Evolutionary conservation across 805 yeast species (phyloP).

Genomic region (Cephaloascus albidus): DNA sequence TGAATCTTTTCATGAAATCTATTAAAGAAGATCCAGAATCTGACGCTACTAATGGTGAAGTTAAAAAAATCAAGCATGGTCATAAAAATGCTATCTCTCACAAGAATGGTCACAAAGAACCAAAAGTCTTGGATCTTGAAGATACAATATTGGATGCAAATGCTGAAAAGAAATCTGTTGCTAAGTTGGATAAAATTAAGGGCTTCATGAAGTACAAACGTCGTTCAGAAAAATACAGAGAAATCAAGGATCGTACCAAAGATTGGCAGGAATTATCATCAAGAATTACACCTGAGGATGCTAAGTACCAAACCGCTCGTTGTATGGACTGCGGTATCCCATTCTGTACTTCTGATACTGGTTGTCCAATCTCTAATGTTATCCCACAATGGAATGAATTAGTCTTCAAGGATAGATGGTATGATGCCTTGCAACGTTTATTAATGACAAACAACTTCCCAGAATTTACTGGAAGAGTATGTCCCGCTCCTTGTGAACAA

Average conservation of each 20-base stretch:
- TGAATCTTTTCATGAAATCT: slow-evolving; percentile 54
- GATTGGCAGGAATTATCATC: slow-evolving; percentile 91
- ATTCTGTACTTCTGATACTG: slow-evolving; percentile 95
- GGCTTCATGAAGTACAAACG: slow-evolving; percentile 94
- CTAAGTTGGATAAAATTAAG: slow-evolving; percentile 64
- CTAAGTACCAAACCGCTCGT: slow-evolving; percentile 87
- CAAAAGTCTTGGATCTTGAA: slow-evolving; percentile 81
- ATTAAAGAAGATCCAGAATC: slow-evolving; percentile 77
- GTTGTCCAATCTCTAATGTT: slow-evolving; percentile 94
- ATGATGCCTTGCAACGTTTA: slow-evolving; percentile 82
- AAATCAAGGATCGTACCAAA: slow-evolving; percentile 61
- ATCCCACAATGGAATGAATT: slow-evolving; percentile 98
- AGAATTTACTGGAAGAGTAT: slow-evolving; percentile 94
- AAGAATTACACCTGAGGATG: slow-evolving; percentile 77
- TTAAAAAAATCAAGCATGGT: slow-evolving; percentile 44
- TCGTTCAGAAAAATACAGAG: slow-evolving; percentile 79
- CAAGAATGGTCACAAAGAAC: slow-evolving; percentile 42
- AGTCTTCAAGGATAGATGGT: slow-evolving; percentile 92
- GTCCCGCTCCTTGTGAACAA: slow-evolving; percentile 99
- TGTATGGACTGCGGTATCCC: slow-evolving; percentile 99
- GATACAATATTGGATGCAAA: slow-evolving; percentile 71
- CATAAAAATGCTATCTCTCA: slow-evolving; percentile 25
- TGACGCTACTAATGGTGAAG: slow-evolving; percentile 87
- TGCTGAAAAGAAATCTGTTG: slow-evolving; percentile 53
- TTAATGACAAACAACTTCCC: slow-evolving; percentile 98